Evolutionary conservation across 1,139 yeast species (phyloP).

Genomic region (Protomyces lactucae-debilis): DNA sequence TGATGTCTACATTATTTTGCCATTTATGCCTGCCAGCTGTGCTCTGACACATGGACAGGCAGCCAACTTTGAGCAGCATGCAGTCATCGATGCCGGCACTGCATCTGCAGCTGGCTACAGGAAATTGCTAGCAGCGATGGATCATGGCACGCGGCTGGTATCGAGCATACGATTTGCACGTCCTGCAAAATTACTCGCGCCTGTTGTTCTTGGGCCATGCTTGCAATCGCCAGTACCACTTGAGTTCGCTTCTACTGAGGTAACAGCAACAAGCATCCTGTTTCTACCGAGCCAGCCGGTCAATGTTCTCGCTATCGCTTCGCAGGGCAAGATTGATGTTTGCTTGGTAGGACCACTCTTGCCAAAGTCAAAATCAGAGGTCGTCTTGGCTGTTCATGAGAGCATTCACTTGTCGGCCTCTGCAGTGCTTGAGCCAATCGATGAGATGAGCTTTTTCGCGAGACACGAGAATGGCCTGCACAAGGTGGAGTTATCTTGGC

Average conservation of each 20-base stretch:
- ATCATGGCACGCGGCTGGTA: conserved; percentile 7
- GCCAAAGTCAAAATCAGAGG: not conserved
- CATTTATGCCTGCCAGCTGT: conserved; percentile 23
- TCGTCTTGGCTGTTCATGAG: conserved; percentile 16
- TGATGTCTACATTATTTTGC: conserved; percentile 18
- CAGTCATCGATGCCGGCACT: conserved; percentile 9
- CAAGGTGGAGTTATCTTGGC: conserved; percentile 8
- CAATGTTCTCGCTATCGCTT: conserved; percentile 23
- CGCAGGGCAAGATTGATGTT: conserved; percentile 28
- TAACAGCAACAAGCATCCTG: conserved; percentile 11
- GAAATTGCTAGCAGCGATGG: conserved; percentile 4
- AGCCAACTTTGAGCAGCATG: conserved; percentile 8
- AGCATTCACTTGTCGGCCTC: conserved; percentile 1
- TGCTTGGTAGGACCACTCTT: conserved; percentile 19
- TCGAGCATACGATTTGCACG: conserved; percentile 1
- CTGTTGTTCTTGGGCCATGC: conserved; percentile 25
- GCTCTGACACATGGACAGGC: not conserved
- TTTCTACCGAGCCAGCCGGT: conserved; percentile 19
- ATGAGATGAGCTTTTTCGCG: not conserved
- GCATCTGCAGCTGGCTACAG: not conserved
- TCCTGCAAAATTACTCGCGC: conserved; percentile 9
- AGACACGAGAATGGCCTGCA: conserved; percentile 12
- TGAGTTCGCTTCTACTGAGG: conserved; percentile 15
- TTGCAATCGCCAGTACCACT: conserved; percentile 28
- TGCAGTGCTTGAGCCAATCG: not conserved